These are phyloP conservation scores for Cyclotella kingstonii DNA, from an alignment of 108 stramenopile genomes.

Conservation along the genomic window DNA sequence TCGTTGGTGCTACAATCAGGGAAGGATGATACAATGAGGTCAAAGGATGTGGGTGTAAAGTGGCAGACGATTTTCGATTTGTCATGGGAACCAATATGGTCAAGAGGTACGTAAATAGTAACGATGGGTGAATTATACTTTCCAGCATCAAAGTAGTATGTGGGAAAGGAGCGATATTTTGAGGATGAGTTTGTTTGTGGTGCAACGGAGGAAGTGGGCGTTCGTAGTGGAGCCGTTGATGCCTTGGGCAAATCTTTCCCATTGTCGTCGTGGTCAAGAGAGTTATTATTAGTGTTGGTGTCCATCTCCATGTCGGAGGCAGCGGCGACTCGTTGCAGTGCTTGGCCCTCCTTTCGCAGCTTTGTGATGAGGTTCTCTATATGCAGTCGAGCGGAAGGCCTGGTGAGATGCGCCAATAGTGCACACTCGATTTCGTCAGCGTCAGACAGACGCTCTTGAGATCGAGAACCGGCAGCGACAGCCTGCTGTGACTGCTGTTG, in stretches of 20 bases:
- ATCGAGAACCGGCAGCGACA: constrained; percentile 34
- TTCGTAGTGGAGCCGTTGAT: constrained; percentile 1
- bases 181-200: constrained; percentile 5
- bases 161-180: constrained; percentile 63
- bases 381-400: constrained; percentile 68
- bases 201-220: constrained; percentile 14
- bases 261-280: background rate
- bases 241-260: constrained; percentile 2
- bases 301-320: background rate
- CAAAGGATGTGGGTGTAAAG: constrained; percentile 65
- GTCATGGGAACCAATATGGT: constrained; percentile 52
- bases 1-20: constrained; percentile 62
- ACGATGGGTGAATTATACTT: constrained; percentile 72
- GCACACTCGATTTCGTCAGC: constrained; percentile 75
- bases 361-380: constrained; percentile 67
- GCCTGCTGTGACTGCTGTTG: constrained; percentile 3
- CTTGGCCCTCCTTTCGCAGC: constrained; percentile 65
- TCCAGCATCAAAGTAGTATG: constrained; percentile 77
- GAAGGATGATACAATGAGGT: constrained; percentile 76
- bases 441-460: constrained; percentile 68
- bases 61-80: constrained; percentile 62
- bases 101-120: constrained; percentile 68
- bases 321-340: constrained; percentile 52
- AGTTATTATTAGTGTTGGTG: constrained; percentile 1
- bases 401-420: constrained; percentile 38